phyloP scores from a whole-genome alignment of 805 yeast species.

The Saturnispora sekii region DNA sequence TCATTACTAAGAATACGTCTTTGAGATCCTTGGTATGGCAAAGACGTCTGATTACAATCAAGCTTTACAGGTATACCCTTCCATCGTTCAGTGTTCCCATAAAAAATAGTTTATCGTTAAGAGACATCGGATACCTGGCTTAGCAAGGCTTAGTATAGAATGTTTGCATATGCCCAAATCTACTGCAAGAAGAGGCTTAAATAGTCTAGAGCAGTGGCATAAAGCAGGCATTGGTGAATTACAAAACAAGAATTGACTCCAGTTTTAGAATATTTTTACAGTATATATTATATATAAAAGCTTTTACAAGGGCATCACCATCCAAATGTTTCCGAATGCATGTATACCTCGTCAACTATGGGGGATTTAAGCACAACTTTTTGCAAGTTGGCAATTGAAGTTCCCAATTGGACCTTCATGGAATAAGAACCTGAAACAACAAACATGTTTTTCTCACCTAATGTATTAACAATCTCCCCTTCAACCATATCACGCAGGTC shows the following conservation, averaged over 20 bases:
- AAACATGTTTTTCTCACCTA: slow-evolving; percentile 30
- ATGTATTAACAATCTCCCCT: slow-evolving; percentile 17
- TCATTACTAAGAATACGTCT: too few relatives aligned
- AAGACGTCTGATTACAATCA: too few relatives aligned
- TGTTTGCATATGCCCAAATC: too few relatives aligned
- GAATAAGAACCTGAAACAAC: slow-evolving; percentile 38
- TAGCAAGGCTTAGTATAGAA: too few relatives aligned
- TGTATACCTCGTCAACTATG: slow-evolving; percentile 33
- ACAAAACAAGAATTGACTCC: not conserved
- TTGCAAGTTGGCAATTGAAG: slow-evolving; percentile 34
- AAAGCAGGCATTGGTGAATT: not conserved
- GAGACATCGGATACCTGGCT: too few relatives aligned
- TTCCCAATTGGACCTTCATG: slow-evolving; percentile 21
- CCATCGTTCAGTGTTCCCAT: too few relatives aligned
- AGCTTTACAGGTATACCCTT: too few relatives aligned
- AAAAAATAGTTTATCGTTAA: too few relatives aligned
- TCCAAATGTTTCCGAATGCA: slow-evolving; percentile 45
- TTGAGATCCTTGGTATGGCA: too few relatives aligned
- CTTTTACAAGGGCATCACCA: slow-evolving; percentile 20
- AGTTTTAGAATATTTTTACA: too few relatives aligned
- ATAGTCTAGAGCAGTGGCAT: not conserved
- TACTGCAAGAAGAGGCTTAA: too few relatives aligned
- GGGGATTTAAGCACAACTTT: slow-evolving; percentile 20
- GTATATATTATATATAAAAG: not conserved
- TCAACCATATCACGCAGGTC: slow-evolving; percentile 13